Conservation (phyloP, 192 early-diverging fungal species). For the Umbelopsis ramanniana region DNA sequence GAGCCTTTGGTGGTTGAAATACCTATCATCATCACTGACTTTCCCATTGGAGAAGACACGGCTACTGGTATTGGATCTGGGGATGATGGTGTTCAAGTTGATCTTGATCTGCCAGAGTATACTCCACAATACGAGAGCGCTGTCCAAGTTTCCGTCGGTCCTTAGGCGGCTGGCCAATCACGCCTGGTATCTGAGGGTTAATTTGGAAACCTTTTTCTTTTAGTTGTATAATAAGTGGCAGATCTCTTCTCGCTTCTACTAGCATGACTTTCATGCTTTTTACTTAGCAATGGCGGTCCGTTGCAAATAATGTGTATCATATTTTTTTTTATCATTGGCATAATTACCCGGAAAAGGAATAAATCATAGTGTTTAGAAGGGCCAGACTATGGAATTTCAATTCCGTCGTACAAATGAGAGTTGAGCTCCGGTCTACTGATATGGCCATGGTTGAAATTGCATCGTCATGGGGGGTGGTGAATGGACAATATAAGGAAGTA, state of each 20-base stretch:
- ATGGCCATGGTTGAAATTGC: background rate
- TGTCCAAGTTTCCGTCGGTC: background rate
- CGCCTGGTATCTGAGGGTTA: background rate
- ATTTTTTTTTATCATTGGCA: background rate
- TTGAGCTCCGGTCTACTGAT: background rate
- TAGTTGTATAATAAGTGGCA: background rate
- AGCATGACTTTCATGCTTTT: no score
- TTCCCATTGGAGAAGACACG: conserved; percentile 15
- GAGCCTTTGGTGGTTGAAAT: conserved; percentile 29
- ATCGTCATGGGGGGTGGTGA: background rate
- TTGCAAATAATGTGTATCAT: conserved; percentile 5
- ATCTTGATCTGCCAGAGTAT: conserved; percentile 45
- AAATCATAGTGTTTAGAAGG: background rate
- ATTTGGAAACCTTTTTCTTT: background rate
- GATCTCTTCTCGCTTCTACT: background rate
- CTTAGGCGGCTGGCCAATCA: no score
- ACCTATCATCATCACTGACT: conserved; percentile 43
- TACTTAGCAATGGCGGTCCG: background rate
- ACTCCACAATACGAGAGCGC: conserved; percentile 33
- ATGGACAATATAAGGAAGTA: background rate
- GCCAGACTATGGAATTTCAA: background rate
- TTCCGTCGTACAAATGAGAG: background rate
- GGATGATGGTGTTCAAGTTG: conserved; percentile 38
- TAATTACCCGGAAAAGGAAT: conserved; percentile 13
- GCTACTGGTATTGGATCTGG: conserved; percentile 25